Base-by-base conservation (phyloP, 225 moss, liverwort and hornwort genomes). In the Sphagnum contortum region DNA sequence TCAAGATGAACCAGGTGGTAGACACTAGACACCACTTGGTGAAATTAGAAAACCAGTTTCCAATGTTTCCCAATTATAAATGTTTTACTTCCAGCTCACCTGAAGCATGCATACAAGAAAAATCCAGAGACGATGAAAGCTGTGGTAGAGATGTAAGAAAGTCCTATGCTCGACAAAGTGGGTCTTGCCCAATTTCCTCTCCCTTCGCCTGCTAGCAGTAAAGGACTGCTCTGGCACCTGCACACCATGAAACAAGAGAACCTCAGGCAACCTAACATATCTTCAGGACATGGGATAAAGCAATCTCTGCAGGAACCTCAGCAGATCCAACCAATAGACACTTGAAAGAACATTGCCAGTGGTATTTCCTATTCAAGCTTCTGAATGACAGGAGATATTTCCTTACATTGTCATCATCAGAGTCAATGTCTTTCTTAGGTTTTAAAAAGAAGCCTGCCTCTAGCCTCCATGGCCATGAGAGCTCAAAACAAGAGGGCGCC, bases 111-210 rank as follows among this genome's bases (percentile, higher is more conserved):
- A 85, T 50, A 92, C 89, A 50, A 99, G 89, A 51, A 99, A 99
- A 52, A 99, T 93, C 86, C 91, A 99, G 60, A 99, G 82, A 50
- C 98, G 85, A 65, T 99, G 98, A 55, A 99, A 99, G 72, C 98
- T 99, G 65, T 99, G 98, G 69, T 91, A 99, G 57, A 91, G 77
- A 74, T 99, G 98, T 50, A 99, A 71, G 50, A 64, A 80, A 57
- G 93, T 93, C 12, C 93, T 81, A 72, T 99, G 93, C 68, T 99
- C 98, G 49, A 93, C 98, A 73, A 99, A 99, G 66, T 90, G 90
- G 46, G 90, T 88, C 64, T 99, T 99, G 3, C 98, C 93, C 48
- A 88, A 85, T 81, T 86, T 87, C 55, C 72, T 93, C 69, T 88
- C 91, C 29, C 29, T 64, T 66, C 49, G 48, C 14, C 48, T 48